phyloP scores from a whole-genome alignment of 805 yeast species.

The Candida patagonica region DNA sequence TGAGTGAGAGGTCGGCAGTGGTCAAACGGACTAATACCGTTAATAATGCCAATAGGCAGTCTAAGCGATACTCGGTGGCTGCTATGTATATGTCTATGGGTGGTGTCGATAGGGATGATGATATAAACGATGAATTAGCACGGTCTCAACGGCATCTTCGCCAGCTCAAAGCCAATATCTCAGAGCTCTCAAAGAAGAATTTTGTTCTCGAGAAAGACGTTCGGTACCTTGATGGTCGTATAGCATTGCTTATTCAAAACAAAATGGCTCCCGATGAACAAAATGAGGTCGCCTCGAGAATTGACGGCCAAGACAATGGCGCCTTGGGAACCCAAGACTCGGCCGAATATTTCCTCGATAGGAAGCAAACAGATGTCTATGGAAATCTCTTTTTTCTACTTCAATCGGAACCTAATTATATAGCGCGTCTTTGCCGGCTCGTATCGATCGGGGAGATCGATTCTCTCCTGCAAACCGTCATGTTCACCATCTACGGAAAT shows the following conservation, averaged over 20 bases:
- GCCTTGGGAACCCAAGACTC: background rate
- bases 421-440: slow-evolving; percentile 26
- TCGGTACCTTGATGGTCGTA: slow-evolving; percentile 30
- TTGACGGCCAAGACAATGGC: slow-evolving; percentile 16
- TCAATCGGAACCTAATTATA: slow-evolving; percentile 30
- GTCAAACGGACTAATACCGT: slow-evolving; percentile 1
- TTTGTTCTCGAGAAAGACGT: slow-evolving; percentile 31
- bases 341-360: slow-evolving; percentile 23
- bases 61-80: slow-evolving; percentile 29
- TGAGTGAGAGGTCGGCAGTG: too few species aligned
- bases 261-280: slow-evolving; percentile 30
- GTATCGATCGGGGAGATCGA: slow-evolving; percentile 31
- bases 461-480: slow-evolving; percentile 31
- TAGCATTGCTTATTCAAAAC: slow-evolving; percentile 31
- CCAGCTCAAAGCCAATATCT: slow-evolving; percentile 26
- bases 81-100: slow-evolving; percentile 29
- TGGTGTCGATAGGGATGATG: slow-evolving; percentile 28
- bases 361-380: slow-evolving; percentile 24
- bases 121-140: slow-evolving; percentile 28
- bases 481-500: slow-evolving; percentile 34
- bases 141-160: slow-evolving; percentile 26
- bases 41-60: slow-evolving; percentile 18
- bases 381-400: slow-evolving; percentile 30
- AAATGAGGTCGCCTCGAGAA: slow-evolving; percentile 26
- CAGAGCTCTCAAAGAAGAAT: slow-evolving; percentile 29